Conservation (phyloP, 2,329 filamentous ascomycete species). For the Phyllosticta paracitricarpa region DNA sequence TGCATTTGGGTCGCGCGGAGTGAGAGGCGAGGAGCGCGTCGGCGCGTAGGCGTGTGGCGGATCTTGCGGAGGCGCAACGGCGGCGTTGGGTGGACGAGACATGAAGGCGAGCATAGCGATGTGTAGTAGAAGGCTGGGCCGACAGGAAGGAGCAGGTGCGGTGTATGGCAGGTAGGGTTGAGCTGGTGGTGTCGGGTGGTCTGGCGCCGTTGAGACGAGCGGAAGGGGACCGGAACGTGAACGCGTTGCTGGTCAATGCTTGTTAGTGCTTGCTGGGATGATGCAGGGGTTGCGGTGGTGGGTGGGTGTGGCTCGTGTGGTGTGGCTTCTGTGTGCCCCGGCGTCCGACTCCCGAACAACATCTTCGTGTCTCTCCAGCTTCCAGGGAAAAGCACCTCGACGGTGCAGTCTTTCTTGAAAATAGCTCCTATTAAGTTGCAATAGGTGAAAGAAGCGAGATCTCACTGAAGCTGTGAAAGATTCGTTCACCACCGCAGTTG, state of each 20-base stretch:
- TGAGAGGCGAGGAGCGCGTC: constrained; percentile 10
- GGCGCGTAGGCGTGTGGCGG: constrained; percentile 7
- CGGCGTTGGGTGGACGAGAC: neutral
- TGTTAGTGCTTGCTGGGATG: neutral
- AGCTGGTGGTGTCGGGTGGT: neutral
- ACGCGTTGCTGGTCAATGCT: constrained; percentile 5
- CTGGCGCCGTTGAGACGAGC: neutral
- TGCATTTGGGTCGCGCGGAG: constrained; percentile 4
- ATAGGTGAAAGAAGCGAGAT: too few relatives aligned
- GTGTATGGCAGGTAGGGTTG: neutral
- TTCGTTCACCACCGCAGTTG: too few relatives aligned
- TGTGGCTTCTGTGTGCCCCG: too few relatives aligned
- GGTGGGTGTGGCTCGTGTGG: neutral
- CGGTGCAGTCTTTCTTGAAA: neutral
- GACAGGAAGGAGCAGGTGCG: neutral
- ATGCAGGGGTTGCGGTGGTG: neutral
- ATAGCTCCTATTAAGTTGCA: too few relatives aligned
- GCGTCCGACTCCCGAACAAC: neutral
- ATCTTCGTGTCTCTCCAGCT: neutral
- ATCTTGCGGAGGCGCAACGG: neutral
- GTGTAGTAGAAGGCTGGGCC: neutral
- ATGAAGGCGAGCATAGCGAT: constrained; percentile 6
- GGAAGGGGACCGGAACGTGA: neutral
- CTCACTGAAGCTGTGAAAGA: too few relatives aligned
- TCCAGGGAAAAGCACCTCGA: neutral